These are phyloP conservation scores for Arthrobotrys pseudoclavata DNA, from an alignment of 2,329 filamentous ascomycete species.

Conservation along the genomic window DNA sequence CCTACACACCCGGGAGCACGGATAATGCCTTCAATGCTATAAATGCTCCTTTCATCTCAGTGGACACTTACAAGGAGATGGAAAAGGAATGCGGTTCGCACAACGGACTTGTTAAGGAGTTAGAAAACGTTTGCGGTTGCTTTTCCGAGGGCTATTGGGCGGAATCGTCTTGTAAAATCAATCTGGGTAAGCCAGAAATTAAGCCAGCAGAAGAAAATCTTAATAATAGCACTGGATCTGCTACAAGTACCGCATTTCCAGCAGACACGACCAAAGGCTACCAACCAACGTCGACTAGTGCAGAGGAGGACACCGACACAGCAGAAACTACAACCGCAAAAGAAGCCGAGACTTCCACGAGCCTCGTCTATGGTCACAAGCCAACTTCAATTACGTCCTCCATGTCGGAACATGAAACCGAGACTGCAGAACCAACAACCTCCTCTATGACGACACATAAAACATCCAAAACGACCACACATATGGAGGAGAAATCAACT, in stretches of 20 bases:
- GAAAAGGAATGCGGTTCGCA: conserved; percentile 8
- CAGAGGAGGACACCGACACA: not conserved
- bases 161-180: not conserved
- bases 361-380: not conserved
- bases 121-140: conserved; percentile 22
- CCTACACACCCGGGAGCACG: not conserved
- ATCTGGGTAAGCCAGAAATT: not conserved
- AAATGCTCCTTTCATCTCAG: not conserved
- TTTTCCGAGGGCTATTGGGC: not conserved
- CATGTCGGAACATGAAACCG: not conserved
- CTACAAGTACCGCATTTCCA: not conserved
- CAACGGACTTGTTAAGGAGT: conserved; percentile 4
- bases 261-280: not conserved
- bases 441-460: not conserved
- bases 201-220: no score
- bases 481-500: not conserved
- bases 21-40: not conserved
- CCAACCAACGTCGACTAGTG: not conserved
- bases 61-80: conserved; percentile 3
- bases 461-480: not conserved
- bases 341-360: not conserved
- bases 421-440: not conserved
- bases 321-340: not conserved
- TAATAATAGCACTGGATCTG: conserved; percentile 3
- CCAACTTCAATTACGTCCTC: not conserved